phyloP scores from a whole-genome alignment of 352 stramenopile genomes.

The Pythium monospermum region DNA sequence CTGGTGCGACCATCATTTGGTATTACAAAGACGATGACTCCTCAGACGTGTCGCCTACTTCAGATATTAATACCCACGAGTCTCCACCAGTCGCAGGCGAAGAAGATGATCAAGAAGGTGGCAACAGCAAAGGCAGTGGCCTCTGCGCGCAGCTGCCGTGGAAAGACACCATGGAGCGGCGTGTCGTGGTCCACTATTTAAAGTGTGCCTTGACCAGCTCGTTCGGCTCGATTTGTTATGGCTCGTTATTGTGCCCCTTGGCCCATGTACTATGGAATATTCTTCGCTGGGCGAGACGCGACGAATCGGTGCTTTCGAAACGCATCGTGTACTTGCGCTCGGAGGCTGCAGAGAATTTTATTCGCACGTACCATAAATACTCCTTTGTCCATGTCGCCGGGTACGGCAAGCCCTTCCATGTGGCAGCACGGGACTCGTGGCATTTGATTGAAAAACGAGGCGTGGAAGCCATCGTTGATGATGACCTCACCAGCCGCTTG shows the following conservation, averaged over 20 bases:
- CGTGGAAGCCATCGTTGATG: conserved; percentile 81
- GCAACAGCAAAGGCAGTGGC: background rate
- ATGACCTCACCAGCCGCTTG: conserved; percentile 77
- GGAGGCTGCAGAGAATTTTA: conserved; percentile 64
- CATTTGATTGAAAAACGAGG: conserved; percentile 69
- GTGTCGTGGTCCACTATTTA: conserved; percentile 68
- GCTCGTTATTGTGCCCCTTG: conserved; percentile 70
- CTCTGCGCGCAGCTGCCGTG: conserved; percentile 7
- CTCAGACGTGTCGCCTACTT: conserved; percentile 43
- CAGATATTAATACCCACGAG: conserved; percentile 37
- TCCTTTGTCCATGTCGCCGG: conserved; percentile 77
- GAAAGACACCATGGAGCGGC: conserved; percentile 27
- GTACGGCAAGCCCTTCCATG: conserved; percentile 79
- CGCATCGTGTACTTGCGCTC: conserved; percentile 60
- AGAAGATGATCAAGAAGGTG: conserved; percentile 7
- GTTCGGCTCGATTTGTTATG: conserved; percentile 82
- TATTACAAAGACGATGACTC: conserved; percentile 81
- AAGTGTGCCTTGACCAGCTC: conserved; percentile 60
- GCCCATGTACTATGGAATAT: conserved; percentile 76
- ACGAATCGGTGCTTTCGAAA: conserved; percentile 60
- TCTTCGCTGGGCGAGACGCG: conserved; percentile 64
- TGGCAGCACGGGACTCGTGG: conserved; percentile 74
- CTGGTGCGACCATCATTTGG: conserved; percentile 79
- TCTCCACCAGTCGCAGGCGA: conserved; percentile 22
- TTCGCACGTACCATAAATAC: conserved; percentile 85